Percentiles rank a stretch among this genome's conserved stretches.
phyloP scores from a whole-genome alignment of 78 protist genomes.

The Dictyostelium citrinum region DNA sequence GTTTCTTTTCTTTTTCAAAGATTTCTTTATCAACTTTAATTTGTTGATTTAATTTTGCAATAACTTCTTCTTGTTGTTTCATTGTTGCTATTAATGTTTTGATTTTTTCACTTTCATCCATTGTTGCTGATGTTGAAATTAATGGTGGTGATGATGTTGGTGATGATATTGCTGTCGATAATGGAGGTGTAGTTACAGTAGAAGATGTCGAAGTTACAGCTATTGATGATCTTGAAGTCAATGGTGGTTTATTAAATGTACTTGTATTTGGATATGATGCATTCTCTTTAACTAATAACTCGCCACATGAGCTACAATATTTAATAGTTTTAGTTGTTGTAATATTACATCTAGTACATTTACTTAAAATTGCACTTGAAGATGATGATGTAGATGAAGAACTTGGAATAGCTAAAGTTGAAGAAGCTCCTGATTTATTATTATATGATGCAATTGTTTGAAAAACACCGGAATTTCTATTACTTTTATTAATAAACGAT shows the following conservation, averaged over 20 bases:
- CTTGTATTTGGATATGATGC: not conserved
- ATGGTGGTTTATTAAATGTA: not conserved
- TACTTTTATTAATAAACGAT: not conserved
- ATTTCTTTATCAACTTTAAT: conserved; percentile 2
- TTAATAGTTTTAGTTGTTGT: not conserved
- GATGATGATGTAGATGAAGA: not conserved
- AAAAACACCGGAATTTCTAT: not conserved
- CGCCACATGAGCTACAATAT: conserved; percentile 45
- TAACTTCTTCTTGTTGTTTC: conserved; percentile 43
- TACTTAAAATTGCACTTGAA: not conserved
- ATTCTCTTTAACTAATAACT: not conserved
- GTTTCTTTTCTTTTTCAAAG: not conserved
- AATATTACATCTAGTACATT: conserved; percentile 33
- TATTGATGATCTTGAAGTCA: not conserved
- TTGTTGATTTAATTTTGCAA: not conserved
- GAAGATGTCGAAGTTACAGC: not conserved
- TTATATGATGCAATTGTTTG: not conserved
- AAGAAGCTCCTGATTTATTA: not conserved
- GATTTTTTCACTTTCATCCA: conserved; percentile 14
- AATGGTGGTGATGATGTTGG: not conserved
- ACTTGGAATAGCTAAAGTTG: not conserved
- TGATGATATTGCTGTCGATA: not conserved
- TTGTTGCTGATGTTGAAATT: not conserved
- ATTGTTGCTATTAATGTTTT: not conserved
- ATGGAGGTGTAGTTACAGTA: not conserved